phyloP scores from a whole-genome alignment of 345 rosid species.

The Sisymbrium irio region DNA sequence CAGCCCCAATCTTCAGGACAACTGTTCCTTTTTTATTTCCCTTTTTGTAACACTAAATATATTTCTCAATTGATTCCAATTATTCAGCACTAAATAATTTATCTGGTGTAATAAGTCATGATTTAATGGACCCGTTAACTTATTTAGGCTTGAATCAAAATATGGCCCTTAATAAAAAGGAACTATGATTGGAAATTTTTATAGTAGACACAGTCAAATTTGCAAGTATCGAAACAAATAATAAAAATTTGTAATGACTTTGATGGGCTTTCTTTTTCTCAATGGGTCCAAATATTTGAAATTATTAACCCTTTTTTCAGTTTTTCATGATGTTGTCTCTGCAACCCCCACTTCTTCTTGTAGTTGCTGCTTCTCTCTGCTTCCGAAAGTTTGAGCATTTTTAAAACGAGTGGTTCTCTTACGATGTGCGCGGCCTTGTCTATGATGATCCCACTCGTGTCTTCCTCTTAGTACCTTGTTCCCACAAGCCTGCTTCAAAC shows the following conservation, averaged over 20 bases:
- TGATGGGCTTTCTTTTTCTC: not conserved
- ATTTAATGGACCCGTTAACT: not conserved
- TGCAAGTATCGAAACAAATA: not conserved
- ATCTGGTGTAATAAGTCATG: not conserved
- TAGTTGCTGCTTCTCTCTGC: constrained; percentile 23
- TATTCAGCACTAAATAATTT: not conserved
- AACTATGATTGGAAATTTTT: too few relatives aligned
- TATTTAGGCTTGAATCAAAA: not conserved
- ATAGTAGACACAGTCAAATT: not conserved
- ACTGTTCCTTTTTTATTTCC: not conserved
- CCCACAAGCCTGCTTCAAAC: constrained; percentile 68
- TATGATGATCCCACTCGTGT: constrained; percentile 94
- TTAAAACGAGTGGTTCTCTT: constrained; percentile 52
- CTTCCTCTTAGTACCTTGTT: constrained; percentile 83
- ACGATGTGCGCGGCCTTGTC: constrained; percentile 75
- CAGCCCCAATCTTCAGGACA: constrained; percentile 24
- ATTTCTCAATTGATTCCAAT: not conserved
- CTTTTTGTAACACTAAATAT: not conserved
- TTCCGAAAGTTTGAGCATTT: constrained; percentile 34
- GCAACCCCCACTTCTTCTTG: constrained; percentile 2
- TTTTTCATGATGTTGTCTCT: not conserved
- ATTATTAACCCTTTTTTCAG: not conserved
- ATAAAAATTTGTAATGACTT: not conserved
- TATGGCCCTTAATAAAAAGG: not conserved
- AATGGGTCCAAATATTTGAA: not conserved